phyloP scores from a whole-genome alignment of 441 rosid genomes.

The Gossypium aridum region DNA sequence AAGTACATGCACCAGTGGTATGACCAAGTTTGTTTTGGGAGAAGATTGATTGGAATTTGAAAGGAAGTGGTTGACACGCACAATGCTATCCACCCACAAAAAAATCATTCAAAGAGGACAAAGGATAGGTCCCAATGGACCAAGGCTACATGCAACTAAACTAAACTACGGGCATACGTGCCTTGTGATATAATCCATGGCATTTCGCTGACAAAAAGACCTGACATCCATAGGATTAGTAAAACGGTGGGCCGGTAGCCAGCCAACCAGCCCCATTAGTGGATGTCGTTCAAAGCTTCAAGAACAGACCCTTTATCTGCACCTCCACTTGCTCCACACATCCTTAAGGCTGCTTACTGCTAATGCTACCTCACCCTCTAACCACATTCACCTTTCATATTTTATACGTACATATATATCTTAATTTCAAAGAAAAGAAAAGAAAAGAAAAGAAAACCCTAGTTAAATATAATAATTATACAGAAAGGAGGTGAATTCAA shows the following conservation, averaged over 20 bases:
- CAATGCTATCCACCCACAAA: neutral
- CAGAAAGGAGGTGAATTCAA: neutral
- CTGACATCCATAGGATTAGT: neutral
- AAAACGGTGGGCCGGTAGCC: neutral
- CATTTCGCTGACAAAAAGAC: slow-evolving; percentile 9
- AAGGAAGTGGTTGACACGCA: neutral
- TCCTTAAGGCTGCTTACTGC: slow-evolving; percentile 4
- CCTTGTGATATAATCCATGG: slow-evolving; percentile 11
- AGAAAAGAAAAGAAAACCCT: too few species aligned
- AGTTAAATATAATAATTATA: neutral
- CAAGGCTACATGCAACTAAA: neutral
- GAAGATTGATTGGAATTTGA: neutral
- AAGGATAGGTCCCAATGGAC: too few species aligned
- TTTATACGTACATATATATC: too few species aligned
- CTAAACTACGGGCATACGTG: slow-evolving; percentile 1
- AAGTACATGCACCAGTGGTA: neutral
- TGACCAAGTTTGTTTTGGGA: neutral
- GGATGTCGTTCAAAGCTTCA: neutral
- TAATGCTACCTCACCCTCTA: neutral
- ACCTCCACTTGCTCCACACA: neutral
- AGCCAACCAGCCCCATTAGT: neutral
- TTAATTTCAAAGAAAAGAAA: too few species aligned
- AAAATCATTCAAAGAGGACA: neutral
- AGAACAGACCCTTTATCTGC: neutral
- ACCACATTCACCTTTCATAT: too few species aligned